Evolutionary conservation across 768 basidiomycete genomes (phyloP), one percentile per base, ranked within the genome.

Genomic region (Amyloporia xantha): DNA sequence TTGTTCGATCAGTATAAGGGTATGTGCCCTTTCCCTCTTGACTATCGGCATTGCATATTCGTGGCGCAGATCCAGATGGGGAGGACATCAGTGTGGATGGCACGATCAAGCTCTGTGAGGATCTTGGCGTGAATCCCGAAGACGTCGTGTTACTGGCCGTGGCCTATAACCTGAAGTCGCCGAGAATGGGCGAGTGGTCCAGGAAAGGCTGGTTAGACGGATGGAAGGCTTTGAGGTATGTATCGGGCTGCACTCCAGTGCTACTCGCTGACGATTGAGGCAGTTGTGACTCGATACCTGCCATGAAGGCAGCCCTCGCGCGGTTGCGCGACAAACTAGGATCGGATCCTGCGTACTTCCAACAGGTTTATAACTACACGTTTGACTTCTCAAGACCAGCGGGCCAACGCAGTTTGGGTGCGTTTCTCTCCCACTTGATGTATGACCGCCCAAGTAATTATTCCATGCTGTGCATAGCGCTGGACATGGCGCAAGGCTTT

Each of bases 101-200:
- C 0, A 93, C 92, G 17, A 79, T 91, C 64, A 73, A 70, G 60
- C 68, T 92, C 40, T 90, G 91, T 53, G 69, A 77, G 55, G 87
- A 87, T 57, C 68, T 90, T 1, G 68, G 60, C 1, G 80, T 88
- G 13, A 71, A 87, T 56, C 85, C 84, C 1, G 88, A 90, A 54
- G 87, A 93, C 57, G 82, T 88, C 20, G 87, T 91, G 6, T 70
- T 94, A 44, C 76, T 94, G 37, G 80, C 86, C 4, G 69, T 95
- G 35, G 91, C 91, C 7, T 89, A 75, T 58, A 87, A 91, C 58
- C 75, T 91, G 21, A 83, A 86, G 60, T 86, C 86, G 4, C 85
- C 84, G 0, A 59, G 69, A 51, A 70, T 94, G 44, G 90, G 86
- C 1, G 71, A 76, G 49, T 95, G 90, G 83, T 72, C 70, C 26